Base-by-base conservation (phyloP, 768 basidiomycete species). In the Rhodosporidiobolus sp. region DNA sequence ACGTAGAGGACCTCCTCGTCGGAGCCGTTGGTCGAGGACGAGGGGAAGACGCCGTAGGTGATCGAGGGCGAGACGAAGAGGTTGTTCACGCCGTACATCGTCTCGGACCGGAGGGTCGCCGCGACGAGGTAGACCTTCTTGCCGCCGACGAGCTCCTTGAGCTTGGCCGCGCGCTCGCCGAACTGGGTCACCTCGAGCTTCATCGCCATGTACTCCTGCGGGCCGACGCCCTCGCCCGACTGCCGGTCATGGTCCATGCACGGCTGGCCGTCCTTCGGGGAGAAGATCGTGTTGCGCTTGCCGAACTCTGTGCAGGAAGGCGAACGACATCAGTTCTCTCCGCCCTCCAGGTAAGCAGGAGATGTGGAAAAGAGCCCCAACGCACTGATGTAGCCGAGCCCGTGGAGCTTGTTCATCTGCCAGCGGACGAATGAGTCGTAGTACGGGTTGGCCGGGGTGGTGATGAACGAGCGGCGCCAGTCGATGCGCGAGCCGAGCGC, bases 161-260 rank as follows among this genome's bases (percentile, higher is more conserved):
- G 88, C 68, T 84, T 85, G 64, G 85, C 87, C 3, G 91, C 90
- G 20, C 83, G 85, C 32, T 86, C 84, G 74, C 90, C 89, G 90
- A 91, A 98, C 70, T 90, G 84, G 22, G 88, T 83, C 4, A 98
- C 93, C 81, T 91, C 88, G 90, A 98, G 92, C 84, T 96, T 97
- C 81, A 98, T 82, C 28, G 85, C 90, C 28, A 94, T 91, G 83
- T 98, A 98, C 80, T 98, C 95, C 79, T 94, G 92, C 8, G 96
- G 96, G 11, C 92, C 92, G 66, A 93, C 84, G 58, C 89, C 95
- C 82, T 99, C 96, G 53, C 96, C 96, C 70, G 92, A 92, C 63
- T 88, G 86, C 68, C 96, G 90, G 81, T 99, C 96, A 83, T 99
- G 96, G 82, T 99, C 96, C 96, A 99, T 98, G 80, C 96, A 99